Base-by-base conservation (phyloP, 108 stramenopile genomes). In the Cyclotella sp. region DNA sequence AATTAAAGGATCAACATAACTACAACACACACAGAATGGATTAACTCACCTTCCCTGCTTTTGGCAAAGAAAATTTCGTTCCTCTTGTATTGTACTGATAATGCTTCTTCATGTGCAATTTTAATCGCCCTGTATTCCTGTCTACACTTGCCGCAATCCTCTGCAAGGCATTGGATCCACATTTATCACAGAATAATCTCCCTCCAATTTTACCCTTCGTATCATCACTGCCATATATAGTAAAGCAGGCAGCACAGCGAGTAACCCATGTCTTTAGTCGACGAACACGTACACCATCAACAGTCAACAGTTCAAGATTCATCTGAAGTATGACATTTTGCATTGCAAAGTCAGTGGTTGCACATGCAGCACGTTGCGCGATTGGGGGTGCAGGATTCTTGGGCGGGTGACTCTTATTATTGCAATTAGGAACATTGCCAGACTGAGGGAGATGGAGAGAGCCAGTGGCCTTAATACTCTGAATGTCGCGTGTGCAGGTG, bases 291-390 rank as follows among this genome's bases (percentile, higher is more conserved):
- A 92, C 88, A 22, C 99, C 99, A 65, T 98, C 90, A 1, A 97
- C 80, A 3, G 94, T 86, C 40, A 98, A 63, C 14, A 99, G 80
- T 47, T 85, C 86, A 65, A 99, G 83, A 55, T 96, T 96, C 96
- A 99, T 97, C 86, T 98, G 97, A 19, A 99, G 77, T 24, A 99
- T 78, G 3, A 99, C 98, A 84, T 99, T 99, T 79, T 99, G 99
- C 98, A 98, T 98, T 47, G 97, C 97, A 79, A 97, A 99, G 84
- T 99, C 99, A 29, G 97, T 97, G 19, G 99, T 99, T 39, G 97
- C 93, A 83, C 98, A 98, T 12, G 97, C 98, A 24, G 91, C 75
- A 29, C 95, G 86, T 75, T 81, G 82, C 4, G 70, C 71, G 15
- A 73, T 72, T 26, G 88, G 89, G 24, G 91, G 93, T 1, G 65